phyloP scores from a whole-genome alignment of 139 green algal genomes.

The Tetraselmis striata region DNA sequence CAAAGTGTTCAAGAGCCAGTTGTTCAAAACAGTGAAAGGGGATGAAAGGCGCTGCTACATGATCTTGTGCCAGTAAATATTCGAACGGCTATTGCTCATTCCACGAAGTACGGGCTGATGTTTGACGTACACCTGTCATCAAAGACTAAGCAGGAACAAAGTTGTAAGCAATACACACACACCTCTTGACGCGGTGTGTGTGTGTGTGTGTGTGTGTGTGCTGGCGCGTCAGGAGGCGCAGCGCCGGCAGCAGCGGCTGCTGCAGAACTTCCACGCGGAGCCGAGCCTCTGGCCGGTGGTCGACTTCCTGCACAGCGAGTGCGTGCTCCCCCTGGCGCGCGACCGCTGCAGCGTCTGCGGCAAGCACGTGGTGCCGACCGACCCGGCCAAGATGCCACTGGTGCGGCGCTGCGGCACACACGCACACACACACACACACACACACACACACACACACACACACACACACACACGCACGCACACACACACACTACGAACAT shows the following conservation, averaged over 20 bases:
- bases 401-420: background rate
- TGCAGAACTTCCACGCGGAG: background rate
- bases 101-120: too few species aligned
- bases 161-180: too few species aligned
- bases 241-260: background rate
- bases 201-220: background rate
- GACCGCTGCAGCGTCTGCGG: background rate
- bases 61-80: too few species aligned
- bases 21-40: too few species aligned
- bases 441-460: background rate
- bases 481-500: background rate
- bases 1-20: too few species aligned
- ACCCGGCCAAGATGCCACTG: background rate
- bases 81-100: too few species aligned
- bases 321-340: background rate
- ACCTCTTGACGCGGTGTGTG: background rate
- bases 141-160: too few species aligned
- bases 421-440: background rate
- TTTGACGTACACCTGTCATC: too few species aligned
- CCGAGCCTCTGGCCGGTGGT: background rate
- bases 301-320: background rate
- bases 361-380: background rate
- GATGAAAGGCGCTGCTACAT: too few species aligned
- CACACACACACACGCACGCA: background rate
- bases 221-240: background rate